Evolutionary conservation across 2,329 filamentous ascomycete genomes (phyloP), one percentile per base, ranked within the genome.

Genomic region (Colletotrichum endophyticum): DNA sequence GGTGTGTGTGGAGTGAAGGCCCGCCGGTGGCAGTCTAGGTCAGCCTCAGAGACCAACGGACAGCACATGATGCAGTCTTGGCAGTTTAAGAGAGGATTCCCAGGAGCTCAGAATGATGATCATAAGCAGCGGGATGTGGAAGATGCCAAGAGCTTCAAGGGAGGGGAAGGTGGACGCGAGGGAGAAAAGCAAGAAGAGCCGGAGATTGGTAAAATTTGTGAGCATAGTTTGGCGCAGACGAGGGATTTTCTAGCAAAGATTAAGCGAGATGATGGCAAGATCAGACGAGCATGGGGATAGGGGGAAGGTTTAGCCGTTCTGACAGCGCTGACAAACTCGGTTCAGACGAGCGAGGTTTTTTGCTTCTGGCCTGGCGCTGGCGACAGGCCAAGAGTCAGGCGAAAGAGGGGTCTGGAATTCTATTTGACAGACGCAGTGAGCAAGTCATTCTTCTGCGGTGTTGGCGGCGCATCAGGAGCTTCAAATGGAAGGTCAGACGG

Each of bases 1-100:
- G 25, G 59, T 74, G 72, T 66, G 72, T 66, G 72, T 70, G 61
- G 72, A 66, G 67, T 63, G 44, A 71, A 64, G 67, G 34, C 67
- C 67, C 67, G 44, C 59, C n/a, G 67, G 13, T 15, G 12, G 59
- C 27, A 57, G 22, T 36, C 49, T 22, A 61, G 59, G n/a, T 71
- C 67, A 53, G 49, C 72, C 59, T 71, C 67, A 30, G 59, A 72
- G 59, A 67, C 73, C 61, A 72, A 53, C 53, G 62, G 13, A 66
- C 73, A 75, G 22, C 68, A 75, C 61, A 72, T 66, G 62, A 72
- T 75, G 69, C 73, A 75, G 68, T 34, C 73, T 75, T 75, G 73
- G 73, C 73, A 16, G 73, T 75, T 61, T 63, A 62, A 67, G 19
- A 75, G 62, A 66, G 30, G 27, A 36, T 62, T 62, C 49, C 30